Percentiles rank a stretch among this genome's conserved stretches.
These are phyloP conservation scores for Uncinocarpus reesii DNA, from an alignment of 2,329 filamentous ascomycete species.

Conservation along the genomic window DNA sequence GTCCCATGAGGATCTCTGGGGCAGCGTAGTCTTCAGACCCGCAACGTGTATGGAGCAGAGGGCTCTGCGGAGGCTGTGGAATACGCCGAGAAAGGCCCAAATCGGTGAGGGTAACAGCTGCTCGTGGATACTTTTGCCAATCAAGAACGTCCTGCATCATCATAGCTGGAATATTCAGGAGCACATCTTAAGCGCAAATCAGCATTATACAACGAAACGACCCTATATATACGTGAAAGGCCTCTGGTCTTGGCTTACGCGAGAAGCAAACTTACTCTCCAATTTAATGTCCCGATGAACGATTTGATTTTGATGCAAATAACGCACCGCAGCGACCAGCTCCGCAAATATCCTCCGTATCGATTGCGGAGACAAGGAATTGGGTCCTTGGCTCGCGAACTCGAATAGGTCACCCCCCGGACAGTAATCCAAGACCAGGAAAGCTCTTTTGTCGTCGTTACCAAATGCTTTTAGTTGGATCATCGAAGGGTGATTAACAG, in stretches of 20 bases:
- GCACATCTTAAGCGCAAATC: slow-evolving; percentile 54
- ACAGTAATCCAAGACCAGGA: slow-evolving; percentile 83
- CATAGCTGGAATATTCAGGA: slow-evolving; percentile 67
- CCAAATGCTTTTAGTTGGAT: slow-evolving; percentile 88
- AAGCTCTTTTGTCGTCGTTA: slow-evolving; percentile 66
- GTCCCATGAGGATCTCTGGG: slow-evolving; percentile 89
- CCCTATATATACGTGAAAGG: too few species aligned
- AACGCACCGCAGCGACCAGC: slow-evolving; percentile 70
- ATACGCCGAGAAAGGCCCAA: slow-evolving; percentile 81
- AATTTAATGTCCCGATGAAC: slow-evolving; percentile 97
- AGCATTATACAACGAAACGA: slow-evolving; percentile 17
- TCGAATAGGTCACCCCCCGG: slow-evolving; percentile 93
- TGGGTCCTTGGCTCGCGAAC: slow-evolving; percentile 63
- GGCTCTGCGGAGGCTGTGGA: slow-evolving; percentile 59
- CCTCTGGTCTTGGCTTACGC: too few species aligned
- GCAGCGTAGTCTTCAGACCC: slow-evolving; percentile 96
- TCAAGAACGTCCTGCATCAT: slow-evolving; percentile 58
- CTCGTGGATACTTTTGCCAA: slow-evolving; percentile 66
- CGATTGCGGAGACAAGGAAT: slow-evolving; percentile 41
- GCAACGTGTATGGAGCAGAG: slow-evolving; percentile 84
- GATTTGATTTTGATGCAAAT: slow-evolving; percentile 75
- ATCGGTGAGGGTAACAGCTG: slow-evolving; percentile 81
- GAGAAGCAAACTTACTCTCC: slow-evolving; percentile 58
- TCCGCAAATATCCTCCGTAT: slow-evolving; percentile 83
- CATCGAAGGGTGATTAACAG: slow-evolving; percentile 76